Evolutionary conservation across 2,329 filamentous ascomycete genomes (phyloP).

Genomic region (Teratosphaeriaceae sp.): DNA sequence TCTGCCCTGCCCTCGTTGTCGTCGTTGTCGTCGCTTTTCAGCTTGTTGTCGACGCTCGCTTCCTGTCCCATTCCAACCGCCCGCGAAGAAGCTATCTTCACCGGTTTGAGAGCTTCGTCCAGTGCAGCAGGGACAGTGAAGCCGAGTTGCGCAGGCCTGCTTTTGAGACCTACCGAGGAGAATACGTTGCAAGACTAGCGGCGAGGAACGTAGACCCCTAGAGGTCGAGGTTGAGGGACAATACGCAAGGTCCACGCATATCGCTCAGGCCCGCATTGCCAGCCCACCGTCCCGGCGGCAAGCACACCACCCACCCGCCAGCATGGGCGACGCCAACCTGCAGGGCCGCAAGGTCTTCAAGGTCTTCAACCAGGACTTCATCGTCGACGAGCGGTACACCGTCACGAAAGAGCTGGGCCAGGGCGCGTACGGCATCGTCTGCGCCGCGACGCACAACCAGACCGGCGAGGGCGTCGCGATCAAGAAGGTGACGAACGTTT

Average conservation of each 20-base stretch:
- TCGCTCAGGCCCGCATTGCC: too few species aligned
- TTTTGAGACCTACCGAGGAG: background rate
- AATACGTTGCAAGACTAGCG: too few species aligned
- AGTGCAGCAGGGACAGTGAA: background rate
- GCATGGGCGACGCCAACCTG: slow-evolving; percentile 51
- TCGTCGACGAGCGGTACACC: slow-evolving; percentile 96
- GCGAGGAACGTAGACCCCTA: too few species aligned
- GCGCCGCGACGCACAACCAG: slow-evolving; percentile 86
- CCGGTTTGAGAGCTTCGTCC: background rate
- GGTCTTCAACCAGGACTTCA: slow-evolving; percentile 99
- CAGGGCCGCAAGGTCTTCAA: slow-evolving; percentile 87
- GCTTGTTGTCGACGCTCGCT: slow-evolving; percentile 1
- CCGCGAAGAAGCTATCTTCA: too few species aligned
- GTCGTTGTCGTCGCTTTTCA: background rate
- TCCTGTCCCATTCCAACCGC: background rate
- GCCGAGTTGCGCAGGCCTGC: too few species aligned
- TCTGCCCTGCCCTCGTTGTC: background rate
- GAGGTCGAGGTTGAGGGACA: too few species aligned
- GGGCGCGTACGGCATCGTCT: slow-evolving; percentile 97
- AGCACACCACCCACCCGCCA: background rate
- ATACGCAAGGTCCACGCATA: too few species aligned
- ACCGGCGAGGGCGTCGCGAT: slow-evolving; percentile 92
- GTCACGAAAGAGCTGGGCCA: slow-evolving; percentile 98
- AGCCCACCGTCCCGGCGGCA: background rate
- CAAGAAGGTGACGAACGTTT: slow-evolving; percentile 99